A percentile compares a stretch with the other conserved stretches of the same genome.
phyloP scores from a whole-genome alignment of 352 stramenopile genomes.

The Pythium brachiatum region DNA sequence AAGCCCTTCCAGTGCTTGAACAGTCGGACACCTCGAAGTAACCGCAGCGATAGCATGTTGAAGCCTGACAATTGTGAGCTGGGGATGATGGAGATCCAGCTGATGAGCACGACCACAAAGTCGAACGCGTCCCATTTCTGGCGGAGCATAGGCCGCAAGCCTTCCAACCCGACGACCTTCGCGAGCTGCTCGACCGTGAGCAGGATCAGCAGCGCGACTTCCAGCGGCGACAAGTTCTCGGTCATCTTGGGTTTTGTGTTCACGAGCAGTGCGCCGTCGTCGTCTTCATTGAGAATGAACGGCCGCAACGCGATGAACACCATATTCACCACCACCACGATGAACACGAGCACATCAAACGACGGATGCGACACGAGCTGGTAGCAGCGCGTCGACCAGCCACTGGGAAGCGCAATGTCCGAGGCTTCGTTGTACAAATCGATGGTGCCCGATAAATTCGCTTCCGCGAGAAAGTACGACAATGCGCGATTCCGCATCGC shows the following conservation, averaged over 20 bases:
- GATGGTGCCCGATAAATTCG: conserved; percentile 41
- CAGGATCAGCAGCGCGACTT: conserved; percentile 60
- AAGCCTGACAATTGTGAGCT: conserved; percentile 47
- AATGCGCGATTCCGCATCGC: conserved; percentile 46
- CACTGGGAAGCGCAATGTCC: conserved; percentile 49
- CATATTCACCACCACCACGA: conserved; percentile 63
- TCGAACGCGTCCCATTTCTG: conserved; percentile 77
- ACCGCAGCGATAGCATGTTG: conserved; percentile 67
- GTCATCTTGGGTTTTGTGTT: conserved; percentile 38
- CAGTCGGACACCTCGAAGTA: conserved; percentile 67
- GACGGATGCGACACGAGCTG: conserved; percentile 69
- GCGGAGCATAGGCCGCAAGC: conserved; percentile 47
- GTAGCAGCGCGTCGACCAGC: conserved; percentile 54
- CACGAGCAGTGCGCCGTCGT: conserved; percentile 29
- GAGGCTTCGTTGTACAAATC: conserved; percentile 40
- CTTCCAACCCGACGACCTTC: conserved; percentile 67
- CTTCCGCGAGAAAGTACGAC: conserved; percentile 58
- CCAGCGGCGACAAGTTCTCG: conserved; percentile 50
- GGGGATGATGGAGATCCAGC: conserved; percentile 56
- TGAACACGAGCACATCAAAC: conserved; percentile 70
- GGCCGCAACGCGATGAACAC: conserved; percentile 62
- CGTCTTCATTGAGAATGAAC: conserved; percentile 47
- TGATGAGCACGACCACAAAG: conserved; percentile 53
- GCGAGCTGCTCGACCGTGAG: conserved; percentile 65
- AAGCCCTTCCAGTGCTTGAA: conserved; percentile 79